Evolutionary conservation across 2,329 filamentous ascomycete species (phyloP).

Genomic region (Trichoderma atroviride): DNA sequence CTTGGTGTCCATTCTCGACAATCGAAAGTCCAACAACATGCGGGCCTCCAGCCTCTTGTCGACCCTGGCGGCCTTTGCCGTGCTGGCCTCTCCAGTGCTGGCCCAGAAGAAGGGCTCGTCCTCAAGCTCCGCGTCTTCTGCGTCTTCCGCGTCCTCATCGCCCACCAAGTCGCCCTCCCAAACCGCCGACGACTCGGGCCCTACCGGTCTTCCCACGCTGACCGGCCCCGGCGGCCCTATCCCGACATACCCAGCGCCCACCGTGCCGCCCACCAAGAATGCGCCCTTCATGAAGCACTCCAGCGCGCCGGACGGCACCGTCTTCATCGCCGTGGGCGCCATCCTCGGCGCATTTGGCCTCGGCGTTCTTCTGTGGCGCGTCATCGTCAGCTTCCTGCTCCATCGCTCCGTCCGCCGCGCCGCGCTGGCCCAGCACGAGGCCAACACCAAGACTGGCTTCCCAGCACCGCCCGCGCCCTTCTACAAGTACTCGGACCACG

Average conservation of each 20-base stretch:
- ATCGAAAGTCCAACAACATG: neutral
- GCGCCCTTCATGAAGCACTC: slow-evolving; percentile 94
- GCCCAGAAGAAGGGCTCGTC: slow-evolving; percentile 37
- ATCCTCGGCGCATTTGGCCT: slow-evolving; percentile 81
- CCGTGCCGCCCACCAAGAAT: slow-evolving; percentile 78
- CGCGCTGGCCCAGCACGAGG: slow-evolving; percentile 70
- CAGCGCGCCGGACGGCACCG: slow-evolving; percentile 82
- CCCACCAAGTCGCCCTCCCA: neutral
- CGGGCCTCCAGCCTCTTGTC: slow-evolving; percentile 30
- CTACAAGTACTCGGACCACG: slow-evolving; percentile 66
- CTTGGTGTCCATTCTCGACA: neutral
- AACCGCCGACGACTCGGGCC: slow-evolving; percentile 33
- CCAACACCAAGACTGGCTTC: slow-evolving; percentile 70
- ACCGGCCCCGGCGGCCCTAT: slow-evolving; percentile 41
- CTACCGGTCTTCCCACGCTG: slow-evolving; percentile 47
- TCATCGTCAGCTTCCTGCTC: slow-evolving; percentile 83
- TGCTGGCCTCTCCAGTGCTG: slow-evolving; percentile 38
- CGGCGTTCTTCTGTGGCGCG: slow-evolving; percentile 85
- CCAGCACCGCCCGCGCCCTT: slow-evolving; percentile 60
- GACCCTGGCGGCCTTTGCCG: slow-evolving; percentile 34
- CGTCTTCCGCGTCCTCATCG: neutral
- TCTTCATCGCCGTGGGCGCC: slow-evolving; percentile 93
- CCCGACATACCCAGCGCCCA: slow-evolving; percentile 68
- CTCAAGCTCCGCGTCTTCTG: slow-evolving; percentile 1
- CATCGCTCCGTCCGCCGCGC: slow-evolving; percentile 89